Conservation (phyloP, 176 grass and related monocot species). For the Phoenix roebelenii region DNA sequence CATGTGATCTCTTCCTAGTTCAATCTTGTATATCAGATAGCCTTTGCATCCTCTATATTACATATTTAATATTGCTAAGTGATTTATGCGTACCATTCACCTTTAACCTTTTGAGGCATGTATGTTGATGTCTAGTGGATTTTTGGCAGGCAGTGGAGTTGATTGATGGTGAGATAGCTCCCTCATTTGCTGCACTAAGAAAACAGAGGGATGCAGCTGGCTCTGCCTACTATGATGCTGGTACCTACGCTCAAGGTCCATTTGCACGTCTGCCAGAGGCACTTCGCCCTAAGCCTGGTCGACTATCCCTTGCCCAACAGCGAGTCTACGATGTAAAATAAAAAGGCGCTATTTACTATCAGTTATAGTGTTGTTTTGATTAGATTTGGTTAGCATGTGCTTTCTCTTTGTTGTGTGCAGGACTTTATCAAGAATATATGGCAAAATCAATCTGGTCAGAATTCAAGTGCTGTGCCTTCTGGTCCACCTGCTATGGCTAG, state of each 20-base stretch:
- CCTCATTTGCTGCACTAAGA: constrained; percentile 55
- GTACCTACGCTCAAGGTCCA: constrained; percentile 66
- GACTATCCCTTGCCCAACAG: constrained; percentile 48
- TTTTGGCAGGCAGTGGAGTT: constrained; percentile 63
- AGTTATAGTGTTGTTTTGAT: too few species aligned
- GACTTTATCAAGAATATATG: constrained; percentile 79
- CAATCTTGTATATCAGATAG: too few species aligned
- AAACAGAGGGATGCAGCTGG: constrained; percentile 73
- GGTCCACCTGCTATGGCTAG: constrained; percentile 21
- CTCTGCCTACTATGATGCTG: constrained; percentile 73
- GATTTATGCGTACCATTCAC: too few species aligned
- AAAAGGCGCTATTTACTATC: neutral
- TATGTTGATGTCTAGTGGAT: neutral
- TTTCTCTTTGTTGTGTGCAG: constrained; percentile 29
- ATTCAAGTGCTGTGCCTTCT: constrained; percentile 42
- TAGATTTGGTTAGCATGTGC: too few species aligned
- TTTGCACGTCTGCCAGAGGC: constrained; percentile 57
- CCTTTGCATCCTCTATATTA: too few species aligned
- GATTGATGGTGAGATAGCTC: constrained; percentile 82
- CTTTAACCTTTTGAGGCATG: too few species aligned
- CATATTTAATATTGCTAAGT: too few species aligned
- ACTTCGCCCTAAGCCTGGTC: constrained; percentile 71
- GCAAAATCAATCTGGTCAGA: constrained; percentile 71
- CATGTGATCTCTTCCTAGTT: too few species aligned
- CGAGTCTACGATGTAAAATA: constrained; percentile 76